Conservation (phyloP, 352 stramenopile species). For the Pythium grandisporangium region DNA sequence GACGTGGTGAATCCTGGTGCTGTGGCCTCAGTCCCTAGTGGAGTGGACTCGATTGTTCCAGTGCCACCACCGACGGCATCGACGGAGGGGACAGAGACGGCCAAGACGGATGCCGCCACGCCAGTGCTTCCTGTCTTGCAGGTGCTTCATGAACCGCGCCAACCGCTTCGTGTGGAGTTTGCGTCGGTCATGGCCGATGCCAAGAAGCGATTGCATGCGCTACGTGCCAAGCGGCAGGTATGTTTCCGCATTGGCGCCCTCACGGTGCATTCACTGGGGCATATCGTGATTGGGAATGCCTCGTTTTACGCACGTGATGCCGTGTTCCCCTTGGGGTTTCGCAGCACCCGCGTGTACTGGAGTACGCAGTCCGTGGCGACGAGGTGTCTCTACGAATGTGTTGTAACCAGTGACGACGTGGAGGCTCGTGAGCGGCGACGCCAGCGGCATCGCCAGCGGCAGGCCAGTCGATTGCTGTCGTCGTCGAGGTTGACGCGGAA, state of each 20-base stretch:
- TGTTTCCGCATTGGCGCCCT: constrained; percentile 72
- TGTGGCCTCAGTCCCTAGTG: too few relatives aligned
- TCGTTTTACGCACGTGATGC: constrained; percentile 83
- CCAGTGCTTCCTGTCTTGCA: background rate
- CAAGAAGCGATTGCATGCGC: constrained; percentile 54
- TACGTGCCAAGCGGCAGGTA: constrained; percentile 31
- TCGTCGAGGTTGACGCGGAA: too few relatives aligned
- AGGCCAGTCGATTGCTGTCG: too few relatives aligned
- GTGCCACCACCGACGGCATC: too few relatives aligned
- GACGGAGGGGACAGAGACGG: too few relatives aligned
- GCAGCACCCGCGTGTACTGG: constrained; percentile 92
- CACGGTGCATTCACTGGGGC: constrained; percentile 71
- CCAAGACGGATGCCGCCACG: too few relatives aligned
- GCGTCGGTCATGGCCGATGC: constrained; percentile 21
- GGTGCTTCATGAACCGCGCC: constrained; percentile 10
- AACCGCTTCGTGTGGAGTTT: constrained; percentile 12
- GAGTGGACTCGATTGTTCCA: too few relatives aligned
- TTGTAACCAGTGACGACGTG: constrained; percentile 73
- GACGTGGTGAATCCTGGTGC: too few relatives aligned
- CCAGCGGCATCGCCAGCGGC: too few relatives aligned
- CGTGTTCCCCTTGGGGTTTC: constrained; percentile 86
- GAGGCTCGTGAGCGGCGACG: constrained; percentile 42
- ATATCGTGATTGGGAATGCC: constrained; percentile 66
- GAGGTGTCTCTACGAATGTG: constrained; percentile 88
- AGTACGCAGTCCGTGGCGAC: constrained; percentile 39